Evolutionary conservation across 352 stramenopile species (phyloP), one percentile per base, ranked within the genome.

Genomic region (Aphanomyces cochlioides): DNA sequence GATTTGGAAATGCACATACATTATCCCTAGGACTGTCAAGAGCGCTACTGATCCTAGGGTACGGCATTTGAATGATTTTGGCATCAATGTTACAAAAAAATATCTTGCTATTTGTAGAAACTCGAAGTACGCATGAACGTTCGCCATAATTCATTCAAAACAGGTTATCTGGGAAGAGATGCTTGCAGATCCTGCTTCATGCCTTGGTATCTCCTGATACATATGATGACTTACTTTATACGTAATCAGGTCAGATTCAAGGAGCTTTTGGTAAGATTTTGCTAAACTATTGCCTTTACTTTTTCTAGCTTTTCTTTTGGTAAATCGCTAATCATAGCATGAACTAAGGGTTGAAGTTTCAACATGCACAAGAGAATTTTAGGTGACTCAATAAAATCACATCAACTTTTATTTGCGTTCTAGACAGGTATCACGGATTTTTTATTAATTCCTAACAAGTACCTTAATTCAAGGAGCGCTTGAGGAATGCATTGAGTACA

Each of bases 81-180:
- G 28, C 28, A 28, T 28, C 28, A 28, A 2, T 28, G 28, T 0
- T 28, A 28, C 28, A 28, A 0, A 54, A 54, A 36, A 50, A n/a
- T 50, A 50, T 56, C 10, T n/a, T 34, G 21, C 19, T 19, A 36
- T 36, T 1, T 70, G 64, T 61, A 70, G 64, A 54, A 56, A 56
- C 48, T 64, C 17, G 64, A 70, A 50, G 64, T 70, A n/a, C 19
- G 28, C 6, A 39, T 19, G 19, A 5, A 56, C 28, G 19, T 15
- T 36, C 28, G 43, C 36, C 12, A 70, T 63, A 7, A 21, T 34
- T 41, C 17, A 43, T 63, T 41, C 7, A 54, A 34, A 47, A 4
- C 43, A 95, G 85, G 83, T 83, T 7, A 91, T 95, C 57, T 95
- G 87, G 87, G 85, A 95, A 79, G 87, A 93, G 67, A 95, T 95